Evolutionary conservation across 2,329 filamentous ascomycete species (phyloP).

Genomic region (Cucurbitaria berberidis): DNA sequence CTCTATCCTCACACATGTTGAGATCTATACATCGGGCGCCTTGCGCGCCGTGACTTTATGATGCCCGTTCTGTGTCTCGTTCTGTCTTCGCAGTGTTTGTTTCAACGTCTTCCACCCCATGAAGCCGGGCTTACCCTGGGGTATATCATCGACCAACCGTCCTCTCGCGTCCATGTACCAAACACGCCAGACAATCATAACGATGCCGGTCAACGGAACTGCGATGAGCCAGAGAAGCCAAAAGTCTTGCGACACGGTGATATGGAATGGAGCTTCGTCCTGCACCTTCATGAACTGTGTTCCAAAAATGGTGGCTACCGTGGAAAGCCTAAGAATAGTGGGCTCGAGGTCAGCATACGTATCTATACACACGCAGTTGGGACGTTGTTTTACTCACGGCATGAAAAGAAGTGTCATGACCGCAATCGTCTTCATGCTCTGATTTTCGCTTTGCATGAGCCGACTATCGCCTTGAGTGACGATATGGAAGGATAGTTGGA

Average conservation of each 20-base stretch:
- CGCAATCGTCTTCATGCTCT: conserved; percentile 56
- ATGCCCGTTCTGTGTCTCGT: not conserved
- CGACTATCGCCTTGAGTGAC: conserved; percentile 49
- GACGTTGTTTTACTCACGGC: conserved; percentile 29
- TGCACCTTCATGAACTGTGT: conserved; percentile 37
- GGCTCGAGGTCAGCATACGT: not conserved
- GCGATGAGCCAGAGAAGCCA: conserved; percentile 41
- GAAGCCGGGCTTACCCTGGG: conserved; percentile 14
- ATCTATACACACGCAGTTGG: not conserved
- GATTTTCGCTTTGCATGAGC: conserved; percentile 47
- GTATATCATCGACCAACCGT: conserved; percentile 13
- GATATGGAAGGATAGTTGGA: conserved; percentile 50
- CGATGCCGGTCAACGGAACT: conserved; percentile 28
- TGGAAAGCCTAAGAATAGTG: not conserved
- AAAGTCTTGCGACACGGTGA: conserved; percentile 36
- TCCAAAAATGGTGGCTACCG: conserved; percentile 36
- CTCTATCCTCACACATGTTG: no score
- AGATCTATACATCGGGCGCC: not conserved
- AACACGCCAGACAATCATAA: conserved; percentile 28
- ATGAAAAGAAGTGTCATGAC: conserved; percentile 54
- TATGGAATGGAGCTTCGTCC: conserved; percentile 23
- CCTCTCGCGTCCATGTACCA: conserved; percentile 31
- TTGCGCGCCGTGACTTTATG: not conserved
- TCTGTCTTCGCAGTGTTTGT: not conserved
- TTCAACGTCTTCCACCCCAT: conserved; percentile 24